A percentile compares a stretch with the other conserved stretches of the same genome.
These are phyloP conservation scores for Aspergillus ellipticus DNA, from an alignment of 495 filamentous ascomycete species.

Conservation along the genomic window DNA sequence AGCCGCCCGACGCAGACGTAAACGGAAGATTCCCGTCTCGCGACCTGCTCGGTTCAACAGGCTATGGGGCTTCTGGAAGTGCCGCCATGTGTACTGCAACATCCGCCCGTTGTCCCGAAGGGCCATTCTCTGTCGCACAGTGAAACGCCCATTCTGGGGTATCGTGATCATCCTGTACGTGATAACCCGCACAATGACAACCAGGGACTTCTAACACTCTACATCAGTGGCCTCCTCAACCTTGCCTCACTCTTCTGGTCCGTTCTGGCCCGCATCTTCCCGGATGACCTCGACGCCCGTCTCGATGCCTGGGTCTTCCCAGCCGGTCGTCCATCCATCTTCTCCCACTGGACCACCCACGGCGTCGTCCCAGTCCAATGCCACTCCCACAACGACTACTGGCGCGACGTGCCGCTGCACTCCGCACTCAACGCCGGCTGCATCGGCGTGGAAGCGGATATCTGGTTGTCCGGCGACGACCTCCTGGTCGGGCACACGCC, in stretches of 20 bases:
- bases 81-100: background rate
- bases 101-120: background rate
- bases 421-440: constrained; percentile 61
- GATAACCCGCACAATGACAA: background rate
- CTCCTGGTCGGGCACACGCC: constrained; percentile 58
- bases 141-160: background rate
- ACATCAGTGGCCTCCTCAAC: constrained; percentile 37
- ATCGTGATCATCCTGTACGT: background rate
- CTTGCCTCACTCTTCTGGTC: constrained; percentile 44
- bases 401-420: constrained; percentile 63
- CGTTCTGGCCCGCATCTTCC: constrained; percentile 49
- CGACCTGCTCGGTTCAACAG: too few relatives aligned
- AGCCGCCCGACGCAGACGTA: background rate
- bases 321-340: constrained; percentile 38
- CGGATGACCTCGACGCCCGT: constrained; percentile 47
- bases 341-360: constrained; percentile 66
- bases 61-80: background rate
- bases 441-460: constrained; percentile 48
- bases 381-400: constrained; percentile 84
- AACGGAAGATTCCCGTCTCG: background rate
- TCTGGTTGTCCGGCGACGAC: background rate
- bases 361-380: constrained; percentile 64
- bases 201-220: background rate
- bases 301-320: constrained; percentile 45
- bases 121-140: background rate